These are phyloP conservation scores for Aspergillus avenaceus DNA, from an alignment of 495 filamentous ascomycete species.

Conservation along the genomic window DNA sequence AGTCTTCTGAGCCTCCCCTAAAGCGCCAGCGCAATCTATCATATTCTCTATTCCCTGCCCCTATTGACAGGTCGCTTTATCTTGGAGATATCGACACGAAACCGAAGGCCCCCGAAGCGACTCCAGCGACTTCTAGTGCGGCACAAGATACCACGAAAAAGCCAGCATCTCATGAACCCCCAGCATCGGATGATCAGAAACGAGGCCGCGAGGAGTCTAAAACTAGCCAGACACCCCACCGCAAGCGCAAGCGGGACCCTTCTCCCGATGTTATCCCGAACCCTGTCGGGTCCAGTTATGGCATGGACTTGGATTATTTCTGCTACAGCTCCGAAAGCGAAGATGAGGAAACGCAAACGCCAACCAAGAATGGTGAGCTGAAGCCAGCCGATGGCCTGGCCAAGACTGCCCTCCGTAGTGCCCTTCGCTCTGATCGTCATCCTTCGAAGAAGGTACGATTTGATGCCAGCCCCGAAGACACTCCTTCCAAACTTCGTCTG, in stretches of 20 bases:
- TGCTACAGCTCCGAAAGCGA: slow-evolving; percentile 30
- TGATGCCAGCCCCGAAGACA: slow-evolving; percentile 26
- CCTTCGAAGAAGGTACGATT: slow-evolving; percentile 27
- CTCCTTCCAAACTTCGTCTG: slow-evolving; percentile 20
- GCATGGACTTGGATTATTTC: slow-evolving; percentile 43
- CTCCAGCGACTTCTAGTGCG: neutral
- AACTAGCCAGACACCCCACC: slow-evolving; percentile 5
- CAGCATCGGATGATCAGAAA: neutral
- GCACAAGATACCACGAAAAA: neutral
- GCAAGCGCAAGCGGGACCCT: slow-evolving; percentile 38
- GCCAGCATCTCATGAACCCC: neutral
- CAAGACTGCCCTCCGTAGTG: slow-evolving; percentile 13
- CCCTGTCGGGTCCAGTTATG: slow-evolving; percentile 40
- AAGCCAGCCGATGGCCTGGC: slow-evolving; percentile 1
- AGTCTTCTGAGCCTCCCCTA: slow-evolving; percentile 1
- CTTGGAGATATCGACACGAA: slow-evolving; percentile 20
- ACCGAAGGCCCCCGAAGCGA: neutral
- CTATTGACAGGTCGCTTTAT: slow-evolving; percentile 18
- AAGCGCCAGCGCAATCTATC: slow-evolving; percentile 15
- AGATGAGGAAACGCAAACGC: slow-evolving; percentile 20
- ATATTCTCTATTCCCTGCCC: slow-evolving; percentile 21
- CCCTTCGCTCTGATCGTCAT: slow-evolving; percentile 17
- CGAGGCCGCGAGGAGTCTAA: slow-evolving; percentile 6
- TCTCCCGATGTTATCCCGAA: slow-evolving; percentile 46
- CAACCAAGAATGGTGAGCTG: slow-evolving; percentile 6